Percentiles rank a stretch among this genome's conserved stretches.
phyloP scores from a whole-genome alignment of 148 eudicot species.

The Selenicereus undatus region DNA sequence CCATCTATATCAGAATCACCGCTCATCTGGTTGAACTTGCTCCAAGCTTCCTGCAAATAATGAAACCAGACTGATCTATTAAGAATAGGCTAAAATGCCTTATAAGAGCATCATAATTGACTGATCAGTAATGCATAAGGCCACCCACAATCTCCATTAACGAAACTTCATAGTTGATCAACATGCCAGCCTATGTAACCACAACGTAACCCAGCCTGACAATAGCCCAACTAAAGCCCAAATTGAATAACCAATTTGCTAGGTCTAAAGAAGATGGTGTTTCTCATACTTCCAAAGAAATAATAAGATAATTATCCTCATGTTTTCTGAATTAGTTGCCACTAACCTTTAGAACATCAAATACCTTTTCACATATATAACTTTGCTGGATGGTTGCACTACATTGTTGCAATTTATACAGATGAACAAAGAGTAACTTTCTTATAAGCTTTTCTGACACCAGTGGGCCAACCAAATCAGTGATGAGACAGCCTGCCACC shows the following conservation, averaged over 20 bases:
- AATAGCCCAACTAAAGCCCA: not conserved
- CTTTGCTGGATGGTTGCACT: slow-evolving; percentile 90
- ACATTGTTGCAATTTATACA: slow-evolving; percentile 92
- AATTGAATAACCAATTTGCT: not conserved
- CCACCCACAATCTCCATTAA: not conserved
- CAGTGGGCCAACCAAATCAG: slow-evolving; percentile 65
- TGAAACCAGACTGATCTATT: too few species aligned
- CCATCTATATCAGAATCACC: slow-evolving; percentile 24
- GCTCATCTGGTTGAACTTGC: slow-evolving; percentile 69
- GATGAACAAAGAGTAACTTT: slow-evolving; percentile 96
- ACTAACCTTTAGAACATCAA: slow-evolving; percentile 87
- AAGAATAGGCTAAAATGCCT: not conserved
- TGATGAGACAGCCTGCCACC: slow-evolving; percentile 88
- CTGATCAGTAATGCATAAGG: not conserved
- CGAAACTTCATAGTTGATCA: not conserved
- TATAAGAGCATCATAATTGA: not conserved
- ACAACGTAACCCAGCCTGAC: not conserved
- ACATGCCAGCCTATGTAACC: not conserved
- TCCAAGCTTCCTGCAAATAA: slow-evolving; percentile 79
- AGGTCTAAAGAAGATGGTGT: not conserved
- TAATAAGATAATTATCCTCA: too few species aligned
- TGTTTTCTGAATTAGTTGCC: not conserved
- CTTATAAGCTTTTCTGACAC: slow-evolving; percentile 93
- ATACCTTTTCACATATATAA: slow-evolving; percentile 94
- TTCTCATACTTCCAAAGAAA: too few species aligned